Percentiles rank a stretch among this genome's conserved stretches.
Evolutionary conservation across 257 asterid species (phyloP).

Genomic region (Solanum okadae): DNA sequence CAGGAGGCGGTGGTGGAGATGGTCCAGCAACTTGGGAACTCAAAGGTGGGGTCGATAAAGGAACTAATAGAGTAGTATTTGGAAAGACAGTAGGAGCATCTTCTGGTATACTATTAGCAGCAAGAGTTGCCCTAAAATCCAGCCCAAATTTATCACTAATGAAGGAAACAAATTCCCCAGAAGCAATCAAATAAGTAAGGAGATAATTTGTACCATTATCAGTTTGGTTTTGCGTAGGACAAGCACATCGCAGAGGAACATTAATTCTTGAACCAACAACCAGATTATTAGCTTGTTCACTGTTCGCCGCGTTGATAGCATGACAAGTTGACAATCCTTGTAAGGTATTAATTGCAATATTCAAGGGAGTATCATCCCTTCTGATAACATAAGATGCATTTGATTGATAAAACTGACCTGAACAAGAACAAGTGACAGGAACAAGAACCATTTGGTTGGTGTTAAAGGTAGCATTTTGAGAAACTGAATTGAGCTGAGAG

Average conservation of each 20-base stretch:
- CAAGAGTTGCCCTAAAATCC: slow-evolving; percentile 11
- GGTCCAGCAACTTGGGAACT: slow-evolving; percentile 20
- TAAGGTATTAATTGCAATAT: slow-evolving; percentile 32
- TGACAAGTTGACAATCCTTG: slow-evolving; percentile 71
- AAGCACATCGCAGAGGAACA: slow-evolving; percentile 81
- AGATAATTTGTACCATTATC: slow-evolving; percentile 40
- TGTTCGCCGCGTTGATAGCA: slow-evolving; percentile 46
- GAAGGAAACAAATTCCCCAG: slow-evolving; percentile 15
- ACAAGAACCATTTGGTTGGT: slow-evolving; percentile 33
- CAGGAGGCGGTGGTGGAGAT: slow-evolving; percentile 44
- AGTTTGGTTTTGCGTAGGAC: slow-evolving; percentile 55
- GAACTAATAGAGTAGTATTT: slow-evolving; percentile 58
- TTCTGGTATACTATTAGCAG: slow-evolving; percentile 46
- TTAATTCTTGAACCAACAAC: slow-evolving; percentile 18
- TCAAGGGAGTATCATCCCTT: neutral
- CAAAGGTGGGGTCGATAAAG: slow-evolving; percentile 52
- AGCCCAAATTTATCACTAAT: slow-evolving; percentile 36
- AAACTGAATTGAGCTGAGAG: slow-evolving; percentile 49
- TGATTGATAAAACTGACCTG: slow-evolving; percentile 42
- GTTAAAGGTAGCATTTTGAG: slow-evolving; percentile 18
- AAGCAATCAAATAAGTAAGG: slow-evolving; percentile 40
- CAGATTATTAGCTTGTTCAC: neutral
- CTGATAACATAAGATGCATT: slow-evolving; percentile 38
- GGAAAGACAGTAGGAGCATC: slow-evolving; percentile 25
- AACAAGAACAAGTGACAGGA: slow-evolving; percentile 75